A percentile compares a stretch with the other conserved stretches of the same genome.
Evolutionary conservation across 2,329 filamentous ascomycete genomes (phyloP).

Genomic region (Didymella sp.): DNA sequence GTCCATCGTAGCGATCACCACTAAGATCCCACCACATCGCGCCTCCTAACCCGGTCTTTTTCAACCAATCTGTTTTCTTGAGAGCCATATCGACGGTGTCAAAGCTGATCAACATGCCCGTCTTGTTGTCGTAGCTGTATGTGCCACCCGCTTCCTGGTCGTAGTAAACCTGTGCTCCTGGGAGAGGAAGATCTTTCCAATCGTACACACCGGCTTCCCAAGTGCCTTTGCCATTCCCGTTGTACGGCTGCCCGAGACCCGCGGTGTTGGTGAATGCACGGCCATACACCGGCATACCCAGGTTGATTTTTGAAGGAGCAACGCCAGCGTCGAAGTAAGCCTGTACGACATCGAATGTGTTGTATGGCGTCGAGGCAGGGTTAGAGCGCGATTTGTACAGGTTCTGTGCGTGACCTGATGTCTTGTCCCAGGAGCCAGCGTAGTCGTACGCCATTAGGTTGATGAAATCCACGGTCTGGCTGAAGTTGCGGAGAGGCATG

Average conservation of each 20-base stretch:
- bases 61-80: constrained; percentile 76
- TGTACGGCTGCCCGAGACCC: constrained; percentile 73
- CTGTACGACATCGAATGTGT: constrained; percentile 72
- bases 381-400: constrained; percentile 66
- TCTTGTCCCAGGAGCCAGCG: constrained; percentile 79
- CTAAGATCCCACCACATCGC: constrained; percentile 98
- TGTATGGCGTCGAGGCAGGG: constrained; percentile 77
- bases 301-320: constrained; percentile 73
- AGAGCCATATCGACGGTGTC: constrained; percentile 71
- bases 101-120: constrained; percentile 77
- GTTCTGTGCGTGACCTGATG: constrained; percentile 81
- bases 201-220: constrained; percentile 84
- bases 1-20: constrained; percentile 72
- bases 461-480: constrained; percentile 56
- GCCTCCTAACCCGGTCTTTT: constrained; percentile 72
- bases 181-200: constrained; percentile 81
- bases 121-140: constrained; percentile 74
- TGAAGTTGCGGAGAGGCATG: constrained; percentile 52
- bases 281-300: constrained; percentile 93
- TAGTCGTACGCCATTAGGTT: constrained; percentile 62
- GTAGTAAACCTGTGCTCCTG: constrained; percentile 67
- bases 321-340: constrained; percentile 72
- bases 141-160: constrained; percentile 72
- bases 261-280: constrained; percentile 81
- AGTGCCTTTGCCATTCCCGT: constrained; percentile 76